phyloP scores from a whole-genome alignment of 73 alveolate species.

The Urostyla sp. region DNA sequence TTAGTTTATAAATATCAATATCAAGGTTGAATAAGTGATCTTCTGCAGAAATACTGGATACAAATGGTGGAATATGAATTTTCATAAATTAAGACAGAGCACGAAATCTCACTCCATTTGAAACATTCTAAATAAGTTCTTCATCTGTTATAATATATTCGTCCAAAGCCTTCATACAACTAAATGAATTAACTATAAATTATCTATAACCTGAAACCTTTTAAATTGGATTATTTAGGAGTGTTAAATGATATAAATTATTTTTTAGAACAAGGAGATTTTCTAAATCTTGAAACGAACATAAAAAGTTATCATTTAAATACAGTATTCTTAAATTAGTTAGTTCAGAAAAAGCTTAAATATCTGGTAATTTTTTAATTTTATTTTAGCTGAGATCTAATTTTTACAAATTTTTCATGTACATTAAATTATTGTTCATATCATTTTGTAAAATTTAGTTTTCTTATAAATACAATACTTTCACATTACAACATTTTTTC shows the following conservation, averaged over 20 bases:
- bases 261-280: background rate
- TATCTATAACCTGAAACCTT: constrained; percentile 54
- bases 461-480: constrained; percentile 13
- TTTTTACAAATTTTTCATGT: constrained; percentile 22
- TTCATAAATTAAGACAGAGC: constrained; percentile 48
- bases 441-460: background rate
- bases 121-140: constrained; percentile 1
- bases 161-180: constrained; percentile 18
- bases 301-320: constrained; percentile 32
- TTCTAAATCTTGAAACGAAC: constrained; percentile 14
- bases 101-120: constrained; percentile 41
- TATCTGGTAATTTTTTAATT: constrained; percentile 36
- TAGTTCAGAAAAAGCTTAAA: background rate
- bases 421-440: background rate
- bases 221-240: constrained; percentile 35
- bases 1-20: constrained; percentile 43
- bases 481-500: constrained; percentile 2
- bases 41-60: constrained; percentile 13
- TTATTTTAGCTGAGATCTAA: constrained; percentile 21
- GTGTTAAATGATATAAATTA: constrained; percentile 17
- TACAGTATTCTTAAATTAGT: constrained; percentile 16
- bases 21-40: constrained; percentile 40
- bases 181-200: constrained; percentile 17
- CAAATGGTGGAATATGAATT: constrained; percentile 25
- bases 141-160: constrained; percentile 47